A percentile compares a stretch with the other conserved stretches of the same genome.
These are phyloP conservation scores for Isatis tinctoria DNA, from an alignment of 345 rosid species.

Conservation along the genomic window DNA sequence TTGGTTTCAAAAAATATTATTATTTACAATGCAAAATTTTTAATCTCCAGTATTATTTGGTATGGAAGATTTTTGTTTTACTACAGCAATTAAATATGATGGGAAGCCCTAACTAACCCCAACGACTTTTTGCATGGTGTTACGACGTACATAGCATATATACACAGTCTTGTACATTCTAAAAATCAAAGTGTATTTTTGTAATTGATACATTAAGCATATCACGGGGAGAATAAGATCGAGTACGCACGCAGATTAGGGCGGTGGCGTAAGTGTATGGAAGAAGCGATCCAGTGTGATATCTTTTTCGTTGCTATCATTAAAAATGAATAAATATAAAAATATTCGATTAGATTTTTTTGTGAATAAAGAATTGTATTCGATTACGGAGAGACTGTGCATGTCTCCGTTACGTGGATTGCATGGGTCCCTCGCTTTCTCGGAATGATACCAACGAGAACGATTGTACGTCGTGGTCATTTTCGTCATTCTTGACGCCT, in stretches of 20 bases:
- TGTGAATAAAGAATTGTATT: background rate
- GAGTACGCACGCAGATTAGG: slow-evolving; percentile 12
- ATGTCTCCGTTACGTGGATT: slow-evolving; percentile 54
- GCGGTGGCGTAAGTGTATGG: slow-evolving; percentile 16
- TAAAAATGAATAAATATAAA: background rate
- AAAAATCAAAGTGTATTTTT: background rate
- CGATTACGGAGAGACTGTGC: slow-evolving; percentile 22
- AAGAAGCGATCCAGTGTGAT: background rate
- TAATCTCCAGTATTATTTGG: background rate
- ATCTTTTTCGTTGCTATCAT: slow-evolving; percentile 7
- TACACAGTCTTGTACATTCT: too few relatives aligned
- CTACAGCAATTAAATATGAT: background rate
- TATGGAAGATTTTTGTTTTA: background rate
- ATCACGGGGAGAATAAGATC: background rate
- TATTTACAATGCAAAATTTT: background rate
- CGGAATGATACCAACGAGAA: slow-evolving; percentile 20
- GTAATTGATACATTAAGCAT: background rate
- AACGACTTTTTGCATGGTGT: background rate
- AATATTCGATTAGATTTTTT: background rate
- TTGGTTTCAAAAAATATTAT: background rate
- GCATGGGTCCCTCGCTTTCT: slow-evolving; percentile 48
- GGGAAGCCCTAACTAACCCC: background rate
- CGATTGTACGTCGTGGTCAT: slow-evolving; percentile 29
- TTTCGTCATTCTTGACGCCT: slow-evolving; percentile 22
- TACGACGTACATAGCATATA: background rate